Evolutionary conservation across 306 rosid species (phyloP), one percentile per base, ranked within the genome.

Genomic region (Quercus bicolor): DNA sequence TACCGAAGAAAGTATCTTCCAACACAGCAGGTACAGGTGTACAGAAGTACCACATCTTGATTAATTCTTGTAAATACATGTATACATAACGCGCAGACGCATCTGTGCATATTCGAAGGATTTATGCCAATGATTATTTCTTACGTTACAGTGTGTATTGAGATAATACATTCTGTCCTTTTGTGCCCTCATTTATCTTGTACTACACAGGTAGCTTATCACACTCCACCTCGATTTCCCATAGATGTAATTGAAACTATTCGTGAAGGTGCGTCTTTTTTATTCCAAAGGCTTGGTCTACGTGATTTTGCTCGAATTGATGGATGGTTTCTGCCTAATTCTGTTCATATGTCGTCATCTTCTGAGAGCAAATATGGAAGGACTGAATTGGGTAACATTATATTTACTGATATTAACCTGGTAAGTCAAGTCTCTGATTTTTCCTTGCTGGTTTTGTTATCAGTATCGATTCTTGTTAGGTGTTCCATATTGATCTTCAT

Each of bases 1-100:
- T 94, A 91, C 75, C 86, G 98, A 48, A 87, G 98, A 84, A 94
- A 94, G 86, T 94, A 94, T 85, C 97, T 94, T 79, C 98, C 98
- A 48, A 94, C 97, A 57, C 97, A 89, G 84, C 98, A 94, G 98
- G 98, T 94, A 53, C 54, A 79, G 77, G 62, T 62, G 52, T 76
- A 5, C 20, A 78, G 76, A 57, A 68, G 52, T 76, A 3, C 20
- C 70, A 28, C 48, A 65, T 77, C 54, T 55, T 72, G 6, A 19
- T 72, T 21, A n/a, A 56, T 18, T 13, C 28, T 12, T 54, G 40
- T 59, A 70, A 20, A 20, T 79, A 69, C 80, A 52, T 34, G 21
- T 23, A 52, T 61, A 31, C 54, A 53, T 21, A 13, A 6, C 13
- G 4, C 43, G 4, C 68, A 33, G 5, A 13, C 14, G 5, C 14